Percentiles rank a stretch among this genome's conserved stretches.
phyloP scores from a whole-genome alignment of 768 basidiomycete genomes.

The Rhodocollybia butyracea region DNA sequence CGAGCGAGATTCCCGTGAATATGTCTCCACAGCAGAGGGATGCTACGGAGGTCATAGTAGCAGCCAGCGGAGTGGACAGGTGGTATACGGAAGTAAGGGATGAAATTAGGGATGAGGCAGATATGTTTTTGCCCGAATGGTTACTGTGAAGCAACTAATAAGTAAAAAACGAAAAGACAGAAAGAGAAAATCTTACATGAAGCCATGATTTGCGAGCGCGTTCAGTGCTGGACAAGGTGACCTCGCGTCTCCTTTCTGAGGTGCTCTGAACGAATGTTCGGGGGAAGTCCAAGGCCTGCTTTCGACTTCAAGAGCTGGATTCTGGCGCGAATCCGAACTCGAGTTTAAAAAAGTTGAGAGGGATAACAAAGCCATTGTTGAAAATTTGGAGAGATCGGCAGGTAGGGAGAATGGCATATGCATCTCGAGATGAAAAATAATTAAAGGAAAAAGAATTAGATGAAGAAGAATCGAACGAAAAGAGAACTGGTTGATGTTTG shows the following conservation, averaged over 20 bases:
- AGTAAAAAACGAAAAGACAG: neutral
- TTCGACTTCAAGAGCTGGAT: too few species aligned
- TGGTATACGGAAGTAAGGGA: neutral
- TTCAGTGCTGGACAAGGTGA: constrained; percentile 7
- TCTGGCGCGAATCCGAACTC: neutral
- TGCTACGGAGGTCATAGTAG: constrained; percentile 12
- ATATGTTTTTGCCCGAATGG: constrained; percentile 2
- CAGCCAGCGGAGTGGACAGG: neutral
- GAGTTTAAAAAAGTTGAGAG: neutral
- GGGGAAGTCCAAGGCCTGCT: neutral
- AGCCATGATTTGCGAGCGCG: constrained; percentile 7
- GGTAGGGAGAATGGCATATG: neutral
- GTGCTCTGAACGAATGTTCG: neutral
- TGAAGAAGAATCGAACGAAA: too few species aligned
- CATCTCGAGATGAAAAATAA: neutral
- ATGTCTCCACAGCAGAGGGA: constrained; percentile 26
- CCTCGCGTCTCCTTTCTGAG: neutral
- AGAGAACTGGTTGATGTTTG: too few species aligned
- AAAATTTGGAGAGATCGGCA: neutral
- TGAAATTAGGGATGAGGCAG: neutral
- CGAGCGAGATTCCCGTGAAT: constrained; percentile 28
- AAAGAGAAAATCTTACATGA: neutral
- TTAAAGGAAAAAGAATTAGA: too few species aligned
- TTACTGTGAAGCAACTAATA: neutral
- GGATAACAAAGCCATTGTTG: neutral